Conservation (phyloP, 306 rosid species). For the Senna tora region DNA sequence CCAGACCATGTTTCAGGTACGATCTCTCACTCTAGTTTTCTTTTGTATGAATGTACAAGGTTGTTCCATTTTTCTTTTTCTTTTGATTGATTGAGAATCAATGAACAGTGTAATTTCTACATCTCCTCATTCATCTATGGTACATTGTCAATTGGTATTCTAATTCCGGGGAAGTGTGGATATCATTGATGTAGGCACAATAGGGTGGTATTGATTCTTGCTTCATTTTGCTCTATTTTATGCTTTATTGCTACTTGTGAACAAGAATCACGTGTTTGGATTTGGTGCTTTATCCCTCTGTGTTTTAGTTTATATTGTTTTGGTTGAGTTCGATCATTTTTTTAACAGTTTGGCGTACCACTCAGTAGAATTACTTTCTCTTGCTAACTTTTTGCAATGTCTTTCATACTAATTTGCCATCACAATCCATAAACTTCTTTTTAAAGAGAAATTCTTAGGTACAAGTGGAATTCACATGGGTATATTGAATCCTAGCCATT, state of each 20-base stretch:
- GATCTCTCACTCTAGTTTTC: slow-evolving; percentile 16
- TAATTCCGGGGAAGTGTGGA: not conserved
- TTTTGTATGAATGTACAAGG: not conserved
- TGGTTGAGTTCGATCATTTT: not conserved
- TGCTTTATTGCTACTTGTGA: not conserved
- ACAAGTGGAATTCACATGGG: not conserved
- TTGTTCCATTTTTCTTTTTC: not conserved
- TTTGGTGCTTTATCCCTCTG: not conserved
- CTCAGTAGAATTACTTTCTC: too few relatives aligned
- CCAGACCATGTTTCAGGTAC: slow-evolving; percentile 38
- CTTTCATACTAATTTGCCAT: too few relatives aligned
- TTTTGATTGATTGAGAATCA: not conserved
- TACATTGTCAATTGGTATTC: not conserved
- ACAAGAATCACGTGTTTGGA: not conserved
- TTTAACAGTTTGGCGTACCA: too few relatives aligned
- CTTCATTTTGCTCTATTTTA: not conserved
- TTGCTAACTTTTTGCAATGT: too few relatives aligned
- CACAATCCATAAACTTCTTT: too few relatives aligned
- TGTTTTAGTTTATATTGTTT: not conserved
- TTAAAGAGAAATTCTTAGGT: not conserved
- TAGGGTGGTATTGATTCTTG: not conserved
- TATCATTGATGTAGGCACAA: not conserved
- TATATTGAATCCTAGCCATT: not conserved
- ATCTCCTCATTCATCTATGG: not conserved
- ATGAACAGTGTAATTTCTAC: not conserved